phyloP scores from a whole-genome alignment of 108 stramenopile genomes.

The Conticribra weissflogii region DNA sequence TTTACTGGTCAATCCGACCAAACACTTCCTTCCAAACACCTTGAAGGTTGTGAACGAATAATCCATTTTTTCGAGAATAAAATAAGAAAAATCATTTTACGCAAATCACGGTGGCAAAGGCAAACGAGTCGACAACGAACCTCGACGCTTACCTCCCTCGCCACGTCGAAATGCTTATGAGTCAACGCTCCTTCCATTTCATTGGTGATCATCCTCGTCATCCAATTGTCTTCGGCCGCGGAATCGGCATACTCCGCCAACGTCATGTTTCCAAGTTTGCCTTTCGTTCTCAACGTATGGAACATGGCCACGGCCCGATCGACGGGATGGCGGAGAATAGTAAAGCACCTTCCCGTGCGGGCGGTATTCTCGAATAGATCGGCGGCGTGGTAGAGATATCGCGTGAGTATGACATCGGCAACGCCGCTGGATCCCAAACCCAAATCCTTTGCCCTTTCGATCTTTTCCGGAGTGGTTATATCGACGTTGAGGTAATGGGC shows the following conservation, averaged over 20 bases:
- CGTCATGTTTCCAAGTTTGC: conserved; percentile 15
- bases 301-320: conserved; percentile 15
- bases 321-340: conserved; percentile 27
- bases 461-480: conserved; percentile 15
- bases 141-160: conserved; percentile 15
- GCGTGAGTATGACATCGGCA: conserved; percentile 28
- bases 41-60: background rate
- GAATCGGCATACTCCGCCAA: conserved; percentile 29
- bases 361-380: conserved; percentile 12
- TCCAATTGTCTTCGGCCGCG: conserved; percentile 44
- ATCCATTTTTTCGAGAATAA: too few species aligned
- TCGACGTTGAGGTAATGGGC: conserved; percentile 26
- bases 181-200: conserved; percentile 18
- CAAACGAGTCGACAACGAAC: background rate
- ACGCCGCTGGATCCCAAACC: conserved; percentile 19
- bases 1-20: background rate
- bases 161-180: conserved; percentile 20
- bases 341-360: conserved; percentile 22
- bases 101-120: too few species aligned
- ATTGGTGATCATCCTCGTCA: conserved; percentile 24
- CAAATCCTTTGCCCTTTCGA: background rate
- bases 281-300: conserved; percentile 11
- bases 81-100: too few species aligned
- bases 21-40: conserved; percentile 4
- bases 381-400: conserved; percentile 20